Evolutionary conservation across 768 basidiomycete genomes (phyloP).

Genomic region (Tricholoma sp.): DNA sequence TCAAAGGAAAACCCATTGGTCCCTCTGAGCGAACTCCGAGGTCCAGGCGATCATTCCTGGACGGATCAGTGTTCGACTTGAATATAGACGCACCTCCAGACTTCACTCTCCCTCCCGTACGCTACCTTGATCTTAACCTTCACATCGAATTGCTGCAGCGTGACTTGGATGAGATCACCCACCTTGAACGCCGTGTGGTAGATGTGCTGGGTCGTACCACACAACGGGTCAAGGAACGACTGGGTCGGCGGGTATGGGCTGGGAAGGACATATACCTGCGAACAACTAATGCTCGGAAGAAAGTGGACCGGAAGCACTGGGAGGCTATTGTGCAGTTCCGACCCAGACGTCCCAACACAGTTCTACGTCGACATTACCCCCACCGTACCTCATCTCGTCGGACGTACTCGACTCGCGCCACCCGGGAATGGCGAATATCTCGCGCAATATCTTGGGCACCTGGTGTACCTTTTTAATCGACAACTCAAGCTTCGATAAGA

Average conservation of each 20-base stretch:
- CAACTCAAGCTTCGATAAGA: neutral
- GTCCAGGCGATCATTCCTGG: constrained; percentile 1
- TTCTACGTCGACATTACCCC: neutral
- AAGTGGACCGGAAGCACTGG: constrained; percentile 45
- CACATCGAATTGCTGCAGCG: constrained; percentile 55
- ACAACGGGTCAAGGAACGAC: constrained; percentile 65
- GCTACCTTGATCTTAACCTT: constrained; percentile 45
- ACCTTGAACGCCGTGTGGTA: constrained; percentile 36
- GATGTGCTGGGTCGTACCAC: constrained; percentile 44
- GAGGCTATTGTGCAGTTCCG: constrained; percentile 43
- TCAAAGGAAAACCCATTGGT: neutral
- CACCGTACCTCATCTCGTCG: constrained; percentile 1
- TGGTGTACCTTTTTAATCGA: neutral
- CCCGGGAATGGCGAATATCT: neutral
- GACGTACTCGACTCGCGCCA: neutral
- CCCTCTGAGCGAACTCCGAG: neutral
- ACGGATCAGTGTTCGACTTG: constrained; percentile 26
- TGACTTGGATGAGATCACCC: constrained; percentile 46
- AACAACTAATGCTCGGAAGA: constrained; percentile 20
- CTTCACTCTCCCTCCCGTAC: constrained; percentile 17
- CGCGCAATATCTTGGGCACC: neutral
- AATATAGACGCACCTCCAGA: constrained; percentile 27
- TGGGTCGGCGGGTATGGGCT: constrained; percentile 75
- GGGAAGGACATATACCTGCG: constrained; percentile 51
- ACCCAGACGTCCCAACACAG: constrained; percentile 11